Percentiles rank a stretch among this genome's conserved stretches.
phyloP scores from a whole-genome alignment of 176 grass and related monocot species.

The Musa schizocarpa region DNA sequence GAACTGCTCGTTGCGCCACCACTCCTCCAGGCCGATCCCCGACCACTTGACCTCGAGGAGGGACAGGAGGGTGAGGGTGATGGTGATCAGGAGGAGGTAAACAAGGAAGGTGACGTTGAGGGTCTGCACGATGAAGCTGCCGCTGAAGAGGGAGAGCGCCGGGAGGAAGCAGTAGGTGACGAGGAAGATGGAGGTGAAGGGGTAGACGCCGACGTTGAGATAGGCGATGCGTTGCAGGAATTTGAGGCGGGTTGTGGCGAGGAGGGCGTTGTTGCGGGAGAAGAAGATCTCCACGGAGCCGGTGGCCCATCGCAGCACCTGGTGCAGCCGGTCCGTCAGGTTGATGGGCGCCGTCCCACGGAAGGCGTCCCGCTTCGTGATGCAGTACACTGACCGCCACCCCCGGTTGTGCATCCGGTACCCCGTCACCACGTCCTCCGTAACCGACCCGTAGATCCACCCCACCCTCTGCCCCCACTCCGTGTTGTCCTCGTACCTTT shows the following conservation, averaged over 20 bases:
- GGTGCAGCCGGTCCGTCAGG: slow-evolving; percentile 85
- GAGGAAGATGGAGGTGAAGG: slow-evolving; percentile 88
- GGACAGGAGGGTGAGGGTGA: slow-evolving; percentile 59
- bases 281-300: slow-evolving; percentile 96
- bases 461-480: slow-evolving; percentile 76
- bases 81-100: slow-evolving; percentile 58
- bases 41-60: slow-evolving; percentile 89
- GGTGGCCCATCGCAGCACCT: slow-evolving; percentile 88
- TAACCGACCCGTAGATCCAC: slow-evolving; percentile 93
- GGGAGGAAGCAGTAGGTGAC: slow-evolving; percentile 76
- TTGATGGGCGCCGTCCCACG: slow-evolving; percentile 88
- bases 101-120: slow-evolving; percentile 59
- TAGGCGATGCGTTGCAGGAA: slow-evolving; percentile 65
- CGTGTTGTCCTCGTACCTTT: slow-evolving; percentile 68
- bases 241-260: slow-evolving; percentile 56
- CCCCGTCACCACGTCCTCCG: slow-evolving; percentile 83
- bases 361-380: slow-evolving; percentile 78
- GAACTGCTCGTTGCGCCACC: slow-evolving; percentile 74
- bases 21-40: slow-evolving; percentile 72
- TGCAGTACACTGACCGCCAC: slow-evolving; percentile 96
- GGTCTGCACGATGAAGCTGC: slow-evolving; percentile 68
- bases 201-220: slow-evolving; percentile 92
- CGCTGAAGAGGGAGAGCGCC: slow-evolving; percentile 76
- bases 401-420: slow-evolving; percentile 93
- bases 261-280: slow-evolving; percentile 79